phyloP scores from a whole-genome alignment of 2,329 filamentous ascomycete species.

The Curvularia sp. region DNA sequence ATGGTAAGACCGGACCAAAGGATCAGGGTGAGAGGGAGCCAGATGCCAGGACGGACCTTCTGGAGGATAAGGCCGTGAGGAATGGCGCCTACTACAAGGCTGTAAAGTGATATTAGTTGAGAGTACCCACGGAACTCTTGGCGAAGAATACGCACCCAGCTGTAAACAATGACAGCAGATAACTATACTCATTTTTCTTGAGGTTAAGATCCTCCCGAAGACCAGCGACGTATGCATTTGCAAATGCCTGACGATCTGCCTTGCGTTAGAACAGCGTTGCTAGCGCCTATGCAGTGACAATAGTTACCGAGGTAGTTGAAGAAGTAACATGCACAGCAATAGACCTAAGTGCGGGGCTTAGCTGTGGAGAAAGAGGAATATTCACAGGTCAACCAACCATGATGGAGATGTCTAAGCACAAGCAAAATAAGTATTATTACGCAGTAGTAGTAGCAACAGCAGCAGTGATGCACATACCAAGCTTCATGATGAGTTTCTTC shows the following conservation, averaged over 20 bases:
- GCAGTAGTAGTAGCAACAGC: not conserved
- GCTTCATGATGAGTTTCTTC: slow-evolving; percentile 14
- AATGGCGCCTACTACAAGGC: slow-evolving; percentile 33
- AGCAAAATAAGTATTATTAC: not conserved
- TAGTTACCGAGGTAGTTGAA: slow-evolving; percentile 39
- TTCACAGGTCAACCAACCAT: slow-evolving; percentile 3
- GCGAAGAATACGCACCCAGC: slow-evolving; percentile 24
- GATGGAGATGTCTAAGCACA: slow-evolving; percentile 7
- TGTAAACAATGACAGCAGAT: slow-evolving; percentile 34
- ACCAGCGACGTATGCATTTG: slow-evolving; percentile 38
- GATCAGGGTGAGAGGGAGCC: slow-evolving; percentile 34
- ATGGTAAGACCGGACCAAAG: slow-evolving; percentile 38
- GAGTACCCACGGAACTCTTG: not conserved
- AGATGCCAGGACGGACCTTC: slow-evolving; percentile 33
- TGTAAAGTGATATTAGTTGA: slow-evolving; percentile 4
- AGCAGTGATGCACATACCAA: slow-evolving; percentile 5
- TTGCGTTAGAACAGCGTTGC: not conserved
- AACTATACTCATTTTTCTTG: slow-evolving; percentile 35
- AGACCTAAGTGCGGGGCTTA: slow-evolving; percentile 18
- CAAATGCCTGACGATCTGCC: slow-evolving; percentile 31
- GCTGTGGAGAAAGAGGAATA: not conserved
- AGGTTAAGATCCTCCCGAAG: slow-evolving; percentile 33
- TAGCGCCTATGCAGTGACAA: not conserved
- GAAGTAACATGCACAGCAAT: slow-evolving; percentile 37
- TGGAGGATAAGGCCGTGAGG: slow-evolving; percentile 35